Evolutionary conservation across 2,329 filamentous ascomycete species (phyloP), one percentile per base, ranked within the genome.

Genomic region (Trichoderma pleuroti): DNA sequence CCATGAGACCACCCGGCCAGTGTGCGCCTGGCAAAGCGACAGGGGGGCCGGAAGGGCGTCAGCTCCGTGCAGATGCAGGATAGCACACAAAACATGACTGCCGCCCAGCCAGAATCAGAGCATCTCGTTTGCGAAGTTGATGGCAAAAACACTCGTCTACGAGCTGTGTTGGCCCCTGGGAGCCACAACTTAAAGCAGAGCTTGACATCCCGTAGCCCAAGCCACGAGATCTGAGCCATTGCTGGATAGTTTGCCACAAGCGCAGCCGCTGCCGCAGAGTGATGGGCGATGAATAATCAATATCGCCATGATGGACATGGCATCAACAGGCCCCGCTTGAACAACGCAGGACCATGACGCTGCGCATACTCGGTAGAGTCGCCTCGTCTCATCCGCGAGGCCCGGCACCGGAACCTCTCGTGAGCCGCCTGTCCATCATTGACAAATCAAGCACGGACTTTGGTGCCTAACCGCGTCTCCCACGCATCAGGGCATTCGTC

Each of bases 181-280:
- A 11, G 36, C 21, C 18, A 18, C 8, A 16, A 12, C 24, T 39
- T 57, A 30, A 24, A 24, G 2, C 42, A 54, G 34, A 21, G n/a
- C 21, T 26, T 62, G 34, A 28, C 59, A 60, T 32, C 26, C 54
- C 4, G 30, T 68, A 60, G 52, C 10, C 30, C 7, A 67, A 68
- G 66, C 66, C 66, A 61, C 66, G n/a, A 61, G 66, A 68, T 68
- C 66, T 49, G 39, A 60, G 39, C 65, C 39, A 28, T 46, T 49
- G 56, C 56, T 68, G 8, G 30, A 36, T 34, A 39, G 18, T 52
- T 60, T 68, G 56, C 56, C 66, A 52, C 66, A 68, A 42, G 39
- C 66, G 66, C 54, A 36, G 65, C 54, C 36, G 65, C 36, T 34
- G 56, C 66, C 39, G 66, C 42, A 68, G 16, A 21, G 34, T 52